A percentile compares a stretch with the other conserved stretches of the same genome.
Evolutionary conservation across 768 basidiomycete genomes (phyloP).

Genomic region (Tulasnella sp.): DNA sequence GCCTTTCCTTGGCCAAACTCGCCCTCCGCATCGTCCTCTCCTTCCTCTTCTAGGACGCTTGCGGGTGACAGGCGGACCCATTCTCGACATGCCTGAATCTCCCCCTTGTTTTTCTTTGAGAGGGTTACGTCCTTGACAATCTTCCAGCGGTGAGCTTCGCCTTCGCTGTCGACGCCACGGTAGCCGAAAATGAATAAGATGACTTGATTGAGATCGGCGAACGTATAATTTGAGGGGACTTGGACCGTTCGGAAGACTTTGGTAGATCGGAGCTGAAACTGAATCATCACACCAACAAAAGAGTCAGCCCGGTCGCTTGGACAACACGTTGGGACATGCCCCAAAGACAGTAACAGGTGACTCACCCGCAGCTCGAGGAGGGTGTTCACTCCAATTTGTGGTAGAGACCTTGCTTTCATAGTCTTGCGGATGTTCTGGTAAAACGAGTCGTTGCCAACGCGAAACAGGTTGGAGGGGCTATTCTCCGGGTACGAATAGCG

Average conservation of each 20-base stretch:
- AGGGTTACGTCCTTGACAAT: constrained; percentile 28
- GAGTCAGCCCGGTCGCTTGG: background rate
- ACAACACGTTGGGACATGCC: background rate
- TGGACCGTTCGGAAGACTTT: constrained; percentile 30
- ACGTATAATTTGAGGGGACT: constrained; percentile 28
- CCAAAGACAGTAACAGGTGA: background rate
- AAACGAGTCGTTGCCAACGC: constrained; percentile 30
- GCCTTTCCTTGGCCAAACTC: background rate
- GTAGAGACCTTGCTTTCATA: background rate
- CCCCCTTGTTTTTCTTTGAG: background rate
- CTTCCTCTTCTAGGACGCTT: background rate
- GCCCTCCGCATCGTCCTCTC: background rate
- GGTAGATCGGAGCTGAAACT: constrained; percentile 23
- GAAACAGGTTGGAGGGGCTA: constrained; percentile 28
- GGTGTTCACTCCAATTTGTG: constrained; percentile 20
- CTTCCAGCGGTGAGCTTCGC: constrained; percentile 3
- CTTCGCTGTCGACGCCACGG: background rate
- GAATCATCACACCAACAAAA: background rate
- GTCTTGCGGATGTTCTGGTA: constrained; percentile 3
- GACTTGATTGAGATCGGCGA: constrained; percentile 24
- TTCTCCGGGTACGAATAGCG: constrained; percentile 29
- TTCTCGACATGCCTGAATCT: constrained; percentile 17
- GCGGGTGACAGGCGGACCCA: constrained; percentile 1
- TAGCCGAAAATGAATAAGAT: constrained; percentile 29
- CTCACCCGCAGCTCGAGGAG: constrained; percentile 31